These are phyloP conservation scores for Zygotorulaspora danielsina DNA, from an alignment of 805 yeast genomes.

Conservation along the genomic window DNA sequence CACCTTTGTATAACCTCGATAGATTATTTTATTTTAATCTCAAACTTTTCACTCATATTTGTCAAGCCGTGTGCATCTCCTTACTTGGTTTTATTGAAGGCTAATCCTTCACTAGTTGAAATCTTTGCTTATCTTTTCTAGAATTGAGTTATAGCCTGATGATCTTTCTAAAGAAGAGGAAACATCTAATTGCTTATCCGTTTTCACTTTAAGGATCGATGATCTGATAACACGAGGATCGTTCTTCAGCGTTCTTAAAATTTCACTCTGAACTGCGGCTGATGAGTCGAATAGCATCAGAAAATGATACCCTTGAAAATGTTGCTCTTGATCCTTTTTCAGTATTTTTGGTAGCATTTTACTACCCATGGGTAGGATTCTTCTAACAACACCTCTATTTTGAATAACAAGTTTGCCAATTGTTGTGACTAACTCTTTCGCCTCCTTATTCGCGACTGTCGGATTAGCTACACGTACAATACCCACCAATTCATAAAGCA, in stretches of 20 bases:
- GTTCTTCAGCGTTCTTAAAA: conserved; percentile 68
- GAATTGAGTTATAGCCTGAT: conserved; percentile 27
- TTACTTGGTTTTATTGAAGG: too few species aligned
- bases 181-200: conserved; percentile 48
- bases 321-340: conserved; percentile 80
- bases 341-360: conserved; percentile 74
- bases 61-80: too few species aligned
- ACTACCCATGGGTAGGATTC: conserved; percentile 72
- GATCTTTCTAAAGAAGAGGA: conserved; percentile 54
- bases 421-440: conserved; percentile 59
- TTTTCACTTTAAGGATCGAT: conserved; percentile 60
- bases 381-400: conserved; percentile 92
- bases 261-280: conserved; percentile 79
- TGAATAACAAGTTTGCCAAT: conserved; percentile 77
- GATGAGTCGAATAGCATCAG: conserved; percentile 82
- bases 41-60: too few species aligned
- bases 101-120: conserved; percentile 8
- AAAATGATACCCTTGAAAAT: conserved; percentile 87
- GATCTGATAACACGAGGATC: conserved; percentile 92
- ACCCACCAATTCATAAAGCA: conserved; percentile 89
- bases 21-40: too few species aligned
- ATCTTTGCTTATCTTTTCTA: conserved; percentile 21
- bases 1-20: neutral
- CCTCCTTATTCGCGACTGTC: conserved; percentile 49
- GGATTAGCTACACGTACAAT: conserved; percentile 77